Conservation (phyloP, 2,329 filamentous ascomycete species). For the Huntiella moniliformis region DNA sequence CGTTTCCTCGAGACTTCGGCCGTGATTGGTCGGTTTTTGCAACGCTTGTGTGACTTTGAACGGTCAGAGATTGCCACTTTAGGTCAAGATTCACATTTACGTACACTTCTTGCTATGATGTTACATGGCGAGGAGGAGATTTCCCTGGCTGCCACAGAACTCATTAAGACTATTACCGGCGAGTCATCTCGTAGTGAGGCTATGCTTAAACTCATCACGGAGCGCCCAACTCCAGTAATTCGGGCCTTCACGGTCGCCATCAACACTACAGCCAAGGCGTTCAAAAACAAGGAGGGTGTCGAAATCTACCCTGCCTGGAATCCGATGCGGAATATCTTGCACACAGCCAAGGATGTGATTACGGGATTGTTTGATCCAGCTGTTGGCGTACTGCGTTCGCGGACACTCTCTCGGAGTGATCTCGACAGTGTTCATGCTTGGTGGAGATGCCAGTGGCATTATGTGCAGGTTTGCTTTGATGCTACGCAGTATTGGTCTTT, state of each 20-base stretch:
- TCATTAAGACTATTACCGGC: constrained; percentile 66
- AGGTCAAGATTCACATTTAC: constrained; percentile 47
- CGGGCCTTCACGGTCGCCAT: constrained; percentile 26
- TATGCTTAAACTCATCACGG: constrained; percentile 26
- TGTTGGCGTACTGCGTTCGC: constrained; percentile 35
- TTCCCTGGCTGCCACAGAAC: constrained; percentile 59
- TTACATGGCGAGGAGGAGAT: constrained; percentile 65
- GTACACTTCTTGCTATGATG: constrained; percentile 58
- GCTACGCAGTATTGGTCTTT: constrained; percentile 72
- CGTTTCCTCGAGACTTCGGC: constrained; percentile 38
- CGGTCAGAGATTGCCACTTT: constrained; percentile 49
- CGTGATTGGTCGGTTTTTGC: constrained; percentile 55
- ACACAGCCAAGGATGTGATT: constrained; percentile 37
- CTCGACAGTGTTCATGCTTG: constrained; percentile 50
- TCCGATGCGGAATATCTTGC: constrained; percentile 37
- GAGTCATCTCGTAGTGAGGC: constrained; percentile 37
- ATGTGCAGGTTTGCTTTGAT: constrained; percentile 61
- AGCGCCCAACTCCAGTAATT: constrained; percentile 19
- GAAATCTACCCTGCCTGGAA: constrained; percentile 27
- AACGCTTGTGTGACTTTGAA: constrained; percentile 60
- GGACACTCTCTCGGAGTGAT: constrained; percentile 39
- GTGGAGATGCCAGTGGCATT: constrained; percentile 73
- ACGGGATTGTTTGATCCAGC: constrained; percentile 36
- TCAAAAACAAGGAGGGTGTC: constrained; percentile 7
- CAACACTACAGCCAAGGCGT: constrained; percentile 15